Evolutionary conservation across 2,329 filamentous ascomycete genomes (phyloP).

Genomic region (Exophiala sp.): DNA sequence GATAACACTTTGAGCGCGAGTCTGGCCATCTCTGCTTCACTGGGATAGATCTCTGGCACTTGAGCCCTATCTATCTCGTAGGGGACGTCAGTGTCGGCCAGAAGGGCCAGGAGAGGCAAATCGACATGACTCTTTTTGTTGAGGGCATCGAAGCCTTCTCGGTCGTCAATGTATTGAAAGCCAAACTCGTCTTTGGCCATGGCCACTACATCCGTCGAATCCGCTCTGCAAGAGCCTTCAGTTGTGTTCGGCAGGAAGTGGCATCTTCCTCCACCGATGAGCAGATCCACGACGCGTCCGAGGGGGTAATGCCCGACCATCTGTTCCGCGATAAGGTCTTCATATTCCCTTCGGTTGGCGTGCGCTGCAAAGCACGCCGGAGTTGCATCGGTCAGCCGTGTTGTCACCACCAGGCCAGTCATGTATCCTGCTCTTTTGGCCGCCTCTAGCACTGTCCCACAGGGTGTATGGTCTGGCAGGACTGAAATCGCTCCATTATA

Average conservation of each 20-base stretch:
- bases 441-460: constrained; percentile 87
- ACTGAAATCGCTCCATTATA: constrained; percentile 96
- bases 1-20: constrained; percentile 74
- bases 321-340: constrained; percentile 87
- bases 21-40: constrained; percentile 81
- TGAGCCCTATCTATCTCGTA: constrained; percentile 86
- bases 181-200: constrained; percentile 66
- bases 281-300: constrained; percentile 80
- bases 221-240: constrained; percentile 71
- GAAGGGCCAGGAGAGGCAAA: constrained; percentile 80
- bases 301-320: constrained; percentile 83
- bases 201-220: constrained; percentile 67
- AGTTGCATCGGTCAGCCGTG: constrained; percentile 89
- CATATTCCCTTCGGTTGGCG: constrained; percentile 69
- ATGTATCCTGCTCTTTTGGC: constrained; percentile 86
- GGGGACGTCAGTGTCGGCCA: constrained; percentile 75
- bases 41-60: constrained; percentile 74
- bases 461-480: constrained; percentile 75
- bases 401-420: constrained; percentile 92
- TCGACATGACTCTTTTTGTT: constrained; percentile 57
- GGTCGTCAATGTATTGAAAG: constrained; percentile 70
- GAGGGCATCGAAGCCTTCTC: constrained; percentile 69
- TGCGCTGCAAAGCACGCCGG: constrained; percentile 92
- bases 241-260: constrained; percentile 84
- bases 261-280: constrained; percentile 87